Percentiles rank a stretch among this genome's conserved stretches.
Evolutionary conservation across 257 asterid genomes (phyloP).

Genomic region (Vinca minor): DNA sequence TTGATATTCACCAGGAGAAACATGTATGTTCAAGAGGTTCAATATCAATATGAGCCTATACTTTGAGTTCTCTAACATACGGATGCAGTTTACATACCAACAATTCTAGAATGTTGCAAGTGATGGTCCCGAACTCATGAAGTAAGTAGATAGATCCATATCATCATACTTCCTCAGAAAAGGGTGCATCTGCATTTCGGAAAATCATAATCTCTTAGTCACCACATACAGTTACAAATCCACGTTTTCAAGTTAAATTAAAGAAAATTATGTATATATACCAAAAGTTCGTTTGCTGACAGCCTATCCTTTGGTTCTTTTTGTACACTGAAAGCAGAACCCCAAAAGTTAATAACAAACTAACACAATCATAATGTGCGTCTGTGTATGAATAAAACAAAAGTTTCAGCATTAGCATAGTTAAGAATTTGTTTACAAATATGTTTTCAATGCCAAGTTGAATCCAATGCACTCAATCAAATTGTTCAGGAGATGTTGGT

Average conservation of each 20-base stretch:
- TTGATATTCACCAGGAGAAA: too few relatives aligned
- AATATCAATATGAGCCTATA: not conserved
- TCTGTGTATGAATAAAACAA: too few relatives aligned
- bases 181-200: constrained; percentile 65
- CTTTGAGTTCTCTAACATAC: not conserved
- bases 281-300: constrained; percentile 91
- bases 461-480: not conserved
- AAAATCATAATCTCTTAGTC: constrained; percentile 14
- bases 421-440: not conserved
- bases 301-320: constrained; percentile 79
- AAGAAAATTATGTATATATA: constrained; percentile 24
- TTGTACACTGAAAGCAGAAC: constrained; percentile 54
- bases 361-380: not conserved
- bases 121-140: constrained; percentile 73
- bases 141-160: constrained; percentile 63
- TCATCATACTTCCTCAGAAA: constrained; percentile 60
- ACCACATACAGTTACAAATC: constrained; percentile 9
- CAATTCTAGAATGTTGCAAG: constrained; percentile 57
- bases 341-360: not conserved
- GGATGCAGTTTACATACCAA: not conserved
- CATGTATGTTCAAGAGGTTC: too few relatives aligned
- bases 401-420: too few relatives aligned
- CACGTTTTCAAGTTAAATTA: constrained; percentile 4
- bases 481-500: not conserved
- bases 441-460: not conserved